Evolutionary conservation across 306 rosid genomes (phyloP), one percentile per base, ranked within the genome.

Genomic region (Senna siamea): DNA sequence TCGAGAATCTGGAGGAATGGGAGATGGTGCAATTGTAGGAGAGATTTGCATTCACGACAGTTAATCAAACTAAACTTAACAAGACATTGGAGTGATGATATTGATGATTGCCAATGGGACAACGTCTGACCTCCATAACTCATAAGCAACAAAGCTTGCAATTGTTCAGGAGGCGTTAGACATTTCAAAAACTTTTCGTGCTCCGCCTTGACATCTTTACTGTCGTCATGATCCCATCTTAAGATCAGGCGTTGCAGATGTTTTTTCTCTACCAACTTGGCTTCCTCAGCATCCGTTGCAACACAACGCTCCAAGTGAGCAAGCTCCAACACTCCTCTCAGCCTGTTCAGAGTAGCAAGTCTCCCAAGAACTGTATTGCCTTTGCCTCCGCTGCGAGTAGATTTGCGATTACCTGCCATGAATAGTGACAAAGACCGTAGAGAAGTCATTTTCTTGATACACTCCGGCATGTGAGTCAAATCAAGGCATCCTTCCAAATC

Each of bases 391-490:
- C n/a, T n/a, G n/a, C n/a, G n/a, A n/a, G n/a, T n/a, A n/a, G n/a
- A n/a, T n/a, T n/a, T n/a, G n/a, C n/a, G n/a, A n/a, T n/a, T n/a
- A n/a, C n/a, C n/a, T n/a, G n/a, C n/a, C n/a, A n/a, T n/a, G n/a
- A n/a, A 79, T 4, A 5, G 40, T 0, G 79, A 59, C 69, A 73
- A 40, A 1, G 83, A 47, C 12, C 15, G 23, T 3, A 79, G 59
- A 12, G 38, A 12, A 18, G 5, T 28, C 43, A 79, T 14, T 6
- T 48, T 28, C 0, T 7, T n/a, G 3, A 74, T 35, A 6, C 70
- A 38, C 8, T 0, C 6, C 15, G 83, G 79, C 83, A 79, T 73
- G 40, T n/a, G n/a, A n/a, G n/a, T 50, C 14, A 73, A 51, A 10
- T 1, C 0, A 0, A 18, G 0, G 18, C 79, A 73, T 14, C 71